Base-by-base conservation (phyloP, 805 yeast genomes). In the Suhomyces tanzawaensis region DNA sequence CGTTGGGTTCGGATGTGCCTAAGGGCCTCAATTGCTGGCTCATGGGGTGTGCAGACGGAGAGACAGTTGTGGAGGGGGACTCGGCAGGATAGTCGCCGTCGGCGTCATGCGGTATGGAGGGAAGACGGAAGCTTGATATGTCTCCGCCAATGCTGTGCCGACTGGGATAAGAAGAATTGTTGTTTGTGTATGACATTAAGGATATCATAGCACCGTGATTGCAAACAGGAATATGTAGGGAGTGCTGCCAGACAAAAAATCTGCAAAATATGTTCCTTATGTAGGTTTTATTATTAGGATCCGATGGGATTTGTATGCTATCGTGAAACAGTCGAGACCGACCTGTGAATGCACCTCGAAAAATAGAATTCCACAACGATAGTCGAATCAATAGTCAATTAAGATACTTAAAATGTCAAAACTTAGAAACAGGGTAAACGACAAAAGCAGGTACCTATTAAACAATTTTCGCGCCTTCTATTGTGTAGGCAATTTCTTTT, bases 101-200 rank as follows among this genome's bases (percentile, higher is more conserved):
- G 13, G 7, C 27, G 6, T 24, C 27, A 12, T 15, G 14, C 19
- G 23, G 34, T 21, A 32, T 32, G 15, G 30, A 33, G 9, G 29
- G 27, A 6, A 22, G n/a, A n/a, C n/a, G n/a, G n/a, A n/a, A n/a
- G n/a, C n/a, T n/a, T n/a, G n/a, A n/a, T n/a, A n/a, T 24, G 29
- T 16, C 13, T 33, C 18, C 29, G 12, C 14, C 36, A 18, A 33
- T 18, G 12, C n/a, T 12, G 23, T 33, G 25, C 36, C 26, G 17
- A 16, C 22, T 16, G 14, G 21, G 13, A 29, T 28, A 22, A n/a
- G 32, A 32, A 14, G 30, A 16, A 23, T 19, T 25, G 14, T 31
- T 16, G 33, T 32, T 37, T 17, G 17, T 14, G 36, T 37, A 31
- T 22, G 40, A 19, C 40, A 37, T 37, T 31, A 37, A 37, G 9